Evolutionary conservation across 2,329 filamentous ascomycete genomes (phyloP).

Genomic region (Davidsoniella eucalypti): DNA sequence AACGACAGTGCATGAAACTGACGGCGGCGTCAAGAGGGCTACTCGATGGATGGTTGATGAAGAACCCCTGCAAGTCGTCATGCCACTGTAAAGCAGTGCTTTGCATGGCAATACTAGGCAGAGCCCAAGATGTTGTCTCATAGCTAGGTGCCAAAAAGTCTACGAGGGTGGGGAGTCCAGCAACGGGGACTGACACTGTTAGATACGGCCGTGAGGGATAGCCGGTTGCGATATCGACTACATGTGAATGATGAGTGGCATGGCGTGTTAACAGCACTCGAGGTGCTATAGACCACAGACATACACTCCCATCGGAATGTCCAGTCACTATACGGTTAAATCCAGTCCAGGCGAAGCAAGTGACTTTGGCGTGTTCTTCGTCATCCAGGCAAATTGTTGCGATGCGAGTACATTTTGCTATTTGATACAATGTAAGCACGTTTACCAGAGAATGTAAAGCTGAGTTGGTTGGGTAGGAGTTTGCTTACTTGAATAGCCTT

Average conservation of each 20-base stretch:
- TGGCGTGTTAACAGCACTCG: slow-evolving; percentile 32
- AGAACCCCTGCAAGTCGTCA: slow-evolving; percentile 39
- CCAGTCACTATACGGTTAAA: slow-evolving; percentile 38
- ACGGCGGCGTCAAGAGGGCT: slow-evolving; percentile 36
- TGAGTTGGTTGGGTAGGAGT: neutral
- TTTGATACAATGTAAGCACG: slow-evolving; percentile 15
- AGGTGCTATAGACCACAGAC: slow-evolving; percentile 39
- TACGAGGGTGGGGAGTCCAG: slow-evolving; percentile 34
- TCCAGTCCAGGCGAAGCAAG: slow-evolving; percentile 37
- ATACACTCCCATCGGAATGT: slow-evolving; percentile 39
- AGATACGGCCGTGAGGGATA: slow-evolving; percentile 40
- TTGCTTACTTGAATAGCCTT: slow-evolving; percentile 15
- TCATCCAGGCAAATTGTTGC: slow-evolving; percentile 27
- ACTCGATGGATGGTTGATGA: slow-evolving; percentile 34
- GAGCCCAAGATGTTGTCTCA: slow-evolving; percentile 37
- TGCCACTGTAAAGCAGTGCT: slow-evolving; percentile 37
- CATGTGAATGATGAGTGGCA: slow-evolving; percentile 34
- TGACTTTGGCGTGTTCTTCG: slow-evolving; percentile 33
- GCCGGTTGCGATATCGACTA: slow-evolving; percentile 38
- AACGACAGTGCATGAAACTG: slow-evolving; percentile 34
- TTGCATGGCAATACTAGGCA: slow-evolving; percentile 33
- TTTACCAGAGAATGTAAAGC: neutral
- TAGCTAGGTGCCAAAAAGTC: slow-evolving; percentile 35
- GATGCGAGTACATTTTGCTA: slow-evolving; percentile 27
- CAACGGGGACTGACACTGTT: slow-evolving; percentile 37